Evolutionary conservation across 2,329 filamentous ascomycete genomes (phyloP).

Genomic region (Talaromyces sp.): DNA sequence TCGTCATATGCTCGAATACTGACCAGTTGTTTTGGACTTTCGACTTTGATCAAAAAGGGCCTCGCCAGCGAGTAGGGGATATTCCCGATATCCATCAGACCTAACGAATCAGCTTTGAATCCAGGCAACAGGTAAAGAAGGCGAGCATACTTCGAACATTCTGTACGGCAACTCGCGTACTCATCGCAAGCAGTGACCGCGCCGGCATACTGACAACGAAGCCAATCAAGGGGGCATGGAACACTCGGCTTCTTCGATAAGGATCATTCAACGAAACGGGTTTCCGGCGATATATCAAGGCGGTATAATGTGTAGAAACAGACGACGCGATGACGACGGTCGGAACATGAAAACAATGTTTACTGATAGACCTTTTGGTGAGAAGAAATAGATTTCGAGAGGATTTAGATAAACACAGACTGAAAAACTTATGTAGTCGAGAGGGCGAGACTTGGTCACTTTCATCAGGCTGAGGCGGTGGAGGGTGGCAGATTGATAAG

Average conservation of each 20-base stretch:
- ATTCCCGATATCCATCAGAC: conserved; percentile 67
- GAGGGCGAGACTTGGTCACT: background rate
- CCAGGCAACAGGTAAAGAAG: background rate
- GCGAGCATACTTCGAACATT: conserved; percentile 15
- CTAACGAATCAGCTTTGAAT: conserved; percentile 27
- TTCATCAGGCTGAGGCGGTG: background rate
- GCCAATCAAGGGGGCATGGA: background rate
- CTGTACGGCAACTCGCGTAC: conserved; percentile 18
- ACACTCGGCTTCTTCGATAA: background rate
- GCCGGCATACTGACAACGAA: conserved; percentile 16
- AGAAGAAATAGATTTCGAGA: background rate
- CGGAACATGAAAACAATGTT: conserved; percentile 14
- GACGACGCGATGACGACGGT: background rate
- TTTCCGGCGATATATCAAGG: conserved; percentile 4
- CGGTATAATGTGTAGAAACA: conserved; percentile 4
- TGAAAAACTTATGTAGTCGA: background rate
- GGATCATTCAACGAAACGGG: background rate
- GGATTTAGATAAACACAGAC: background rate
- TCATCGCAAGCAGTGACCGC: conserved; percentile 18
- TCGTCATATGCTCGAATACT: conserved; percentile 21
- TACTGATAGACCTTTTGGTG: background rate
- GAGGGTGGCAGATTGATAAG: background rate
- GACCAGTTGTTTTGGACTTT: conserved; percentile 70
- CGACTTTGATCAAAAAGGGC: conserved; percentile 66
- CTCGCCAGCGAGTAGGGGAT: conserved; percentile 64